A percentile compares a stretch with the other conserved stretches of the same genome.
These are phyloP conservation scores for Hymenoscyphus albidus DNA, from an alignment of 2,329 filamentous ascomycete species.

Conservation along the genomic window DNA sequence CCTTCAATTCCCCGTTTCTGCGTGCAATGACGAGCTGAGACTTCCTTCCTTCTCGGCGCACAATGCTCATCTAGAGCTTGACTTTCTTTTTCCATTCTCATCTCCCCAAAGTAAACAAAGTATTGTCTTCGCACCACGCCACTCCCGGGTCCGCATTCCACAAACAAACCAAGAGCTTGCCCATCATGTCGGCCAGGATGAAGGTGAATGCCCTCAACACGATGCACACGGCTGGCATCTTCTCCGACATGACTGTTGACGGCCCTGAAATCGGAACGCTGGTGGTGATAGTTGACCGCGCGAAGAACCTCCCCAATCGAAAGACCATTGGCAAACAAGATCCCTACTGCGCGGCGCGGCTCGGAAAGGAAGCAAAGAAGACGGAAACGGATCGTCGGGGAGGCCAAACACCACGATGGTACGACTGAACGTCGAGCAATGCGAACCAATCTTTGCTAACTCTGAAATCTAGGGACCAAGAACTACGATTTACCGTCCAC, in stretches of 20 bases:
- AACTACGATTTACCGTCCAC: conserved; percentile 92
- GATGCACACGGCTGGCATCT: conserved; percentile 87
- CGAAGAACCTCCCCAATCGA: conserved; percentile 93
- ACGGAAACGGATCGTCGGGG: conserved; percentile 90
- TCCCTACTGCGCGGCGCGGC: conserved; percentile 87
- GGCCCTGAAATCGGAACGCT: conserved; percentile 91
- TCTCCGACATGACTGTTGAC: conserved; percentile 88
- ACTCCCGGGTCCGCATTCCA: background rate
- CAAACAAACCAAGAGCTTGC: background rate
- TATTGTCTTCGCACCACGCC: background rate
- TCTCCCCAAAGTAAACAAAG: conserved; percentile 4
- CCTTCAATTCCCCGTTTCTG: conserved; percentile 2
- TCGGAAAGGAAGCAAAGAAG: conserved; percentile 97
- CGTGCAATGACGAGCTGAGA: background rate
- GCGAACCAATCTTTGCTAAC: conserved; percentile 18
- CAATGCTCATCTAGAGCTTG: conserved; percentile 5
- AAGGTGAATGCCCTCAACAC: conserved; percentile 55
- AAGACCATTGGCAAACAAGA: conserved; percentile 99
- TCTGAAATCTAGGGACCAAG: conserved; percentile 73
- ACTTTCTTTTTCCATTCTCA: background rate
- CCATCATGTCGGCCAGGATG: conserved; percentile 48
- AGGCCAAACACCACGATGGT: conserved; percentile 95
- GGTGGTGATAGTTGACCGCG: conserved; percentile 86
- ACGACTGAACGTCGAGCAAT: conserved; percentile 38
- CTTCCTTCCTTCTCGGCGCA: background rate